phyloP scores from a whole-genome alignment of 306 rosid species.

The Cicer pinnatifidum region DNA sequence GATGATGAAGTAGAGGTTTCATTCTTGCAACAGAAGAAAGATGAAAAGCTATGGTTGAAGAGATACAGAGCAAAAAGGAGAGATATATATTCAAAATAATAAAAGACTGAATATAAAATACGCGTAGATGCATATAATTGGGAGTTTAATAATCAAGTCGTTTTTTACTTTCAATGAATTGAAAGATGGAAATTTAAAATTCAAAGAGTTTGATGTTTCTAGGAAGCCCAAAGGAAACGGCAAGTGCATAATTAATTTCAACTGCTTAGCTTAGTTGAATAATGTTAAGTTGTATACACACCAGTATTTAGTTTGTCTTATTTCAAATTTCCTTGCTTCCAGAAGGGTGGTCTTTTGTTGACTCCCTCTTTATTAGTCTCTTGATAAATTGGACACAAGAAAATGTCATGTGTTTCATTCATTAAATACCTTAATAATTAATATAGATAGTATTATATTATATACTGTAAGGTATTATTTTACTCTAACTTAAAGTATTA shows the following conservation, averaged over 20 bases:
- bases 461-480: no score
- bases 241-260: not conserved
- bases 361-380: conserved; percentile 13
- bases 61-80: not conserved
- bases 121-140: not conserved
- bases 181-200: not conserved
- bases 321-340: conserved; percentile 39
- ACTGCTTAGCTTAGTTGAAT: not conserved
- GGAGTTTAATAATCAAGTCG: not conserved
- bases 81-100: not conserved
- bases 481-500: not conserved
- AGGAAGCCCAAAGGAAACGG: conserved; percentile 15
- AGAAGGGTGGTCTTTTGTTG: conserved; percentile 37
- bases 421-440: no score
- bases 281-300: not conserved
- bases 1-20: conserved; percentile 20
- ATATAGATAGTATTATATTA: not conserved
- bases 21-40: conserved; percentile 22
- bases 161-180: conserved; percentile 3
- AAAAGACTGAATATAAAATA: not conserved
- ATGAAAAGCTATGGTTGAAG: not conserved
- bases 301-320: not conserved
- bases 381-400: not conserved
- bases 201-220: conserved; percentile 11
- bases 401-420: not conserved